phyloP scores from a whole-genome alignment of 768 basidiomycete species.

The Piloderma croceum region DNA sequence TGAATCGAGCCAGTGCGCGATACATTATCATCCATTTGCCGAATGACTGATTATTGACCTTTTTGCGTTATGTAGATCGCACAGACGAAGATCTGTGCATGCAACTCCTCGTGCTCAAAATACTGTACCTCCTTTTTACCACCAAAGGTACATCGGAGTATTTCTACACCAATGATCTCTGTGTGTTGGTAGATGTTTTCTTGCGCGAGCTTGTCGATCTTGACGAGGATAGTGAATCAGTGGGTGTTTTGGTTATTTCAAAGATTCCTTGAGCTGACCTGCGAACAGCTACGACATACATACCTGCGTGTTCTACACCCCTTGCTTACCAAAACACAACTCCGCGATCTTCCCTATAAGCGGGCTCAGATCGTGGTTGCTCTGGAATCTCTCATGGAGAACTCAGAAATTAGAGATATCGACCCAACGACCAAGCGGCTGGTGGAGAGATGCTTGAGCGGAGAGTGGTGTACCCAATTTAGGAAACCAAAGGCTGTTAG shows the following conservation, averaged over 20 bases:
- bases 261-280: constrained; percentile 4
- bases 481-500: constrained; percentile 36
- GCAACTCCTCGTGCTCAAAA: constrained; percentile 89
- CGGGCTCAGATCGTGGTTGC: constrained; percentile 81
- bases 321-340: constrained; percentile 89
- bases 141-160: constrained; percentile 90
- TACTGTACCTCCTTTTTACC: constrained; percentile 92
- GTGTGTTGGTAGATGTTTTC: constrained; percentile 96
- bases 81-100: constrained; percentile 90
- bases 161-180: constrained; percentile 96
- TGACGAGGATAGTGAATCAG: constrained; percentile 91
- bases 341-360: constrained; percentile 82
- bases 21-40: neutral
- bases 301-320: constrained; percentile 96
- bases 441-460: constrained; percentile 84
- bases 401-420: constrained; percentile 74
- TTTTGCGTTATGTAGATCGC: constrained; percentile 46
- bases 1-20: constrained; percentile 84
- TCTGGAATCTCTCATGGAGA: constrained; percentile 70
- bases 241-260: constrained; percentile 35
- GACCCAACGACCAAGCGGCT: constrained; percentile 85
- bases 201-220: constrained; percentile 89
- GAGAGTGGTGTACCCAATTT: constrained; percentile 79
- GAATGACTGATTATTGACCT: constrained; percentile 5
- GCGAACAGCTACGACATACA: constrained; percentile 77